Evolutionary conservation across 495 filamentous ascomycete genomes (phyloP).

Genomic region (Penicillium riverlandense): DNA sequence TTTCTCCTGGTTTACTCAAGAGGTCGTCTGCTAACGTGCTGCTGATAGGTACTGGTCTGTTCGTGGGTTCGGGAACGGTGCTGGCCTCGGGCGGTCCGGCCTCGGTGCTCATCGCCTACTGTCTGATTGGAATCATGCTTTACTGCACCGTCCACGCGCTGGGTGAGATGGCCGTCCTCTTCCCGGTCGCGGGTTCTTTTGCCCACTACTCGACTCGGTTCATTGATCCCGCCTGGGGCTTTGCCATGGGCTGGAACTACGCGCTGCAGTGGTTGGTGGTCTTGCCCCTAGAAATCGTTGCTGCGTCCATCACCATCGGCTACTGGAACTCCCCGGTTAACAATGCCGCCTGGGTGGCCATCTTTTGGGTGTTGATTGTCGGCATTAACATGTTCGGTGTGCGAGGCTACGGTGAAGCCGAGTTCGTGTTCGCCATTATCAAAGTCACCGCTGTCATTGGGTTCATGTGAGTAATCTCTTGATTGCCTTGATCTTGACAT

Average conservation of each 20-base stretch:
- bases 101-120: constrained; percentile 73
- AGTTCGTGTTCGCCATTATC: constrained; percentile 79
- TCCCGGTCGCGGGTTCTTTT: constrained; percentile 90
- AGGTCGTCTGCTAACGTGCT: not conserved
- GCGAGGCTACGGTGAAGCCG: constrained; percentile 82
- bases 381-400: constrained; percentile 82
- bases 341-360: constrained; percentile 75
- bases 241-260: constrained; percentile 99
- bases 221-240: constrained; percentile 91
- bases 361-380: constrained; percentile 71
- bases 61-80: constrained; percentile 79
- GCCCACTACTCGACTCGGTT: constrained; percentile 89
- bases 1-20: not conserved
- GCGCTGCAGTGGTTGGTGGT: constrained; percentile 89
- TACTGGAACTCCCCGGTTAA: constrained; percentile 69
- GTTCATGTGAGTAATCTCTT: constrained; percentile 61
- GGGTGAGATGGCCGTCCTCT: constrained; percentile 86
- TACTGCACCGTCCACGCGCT: constrained; percentile 89
- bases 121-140: constrained; percentile 79
- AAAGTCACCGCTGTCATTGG: constrained; percentile 84
- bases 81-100: constrained; percentile 77
- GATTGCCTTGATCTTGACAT: not conserved
- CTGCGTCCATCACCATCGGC: constrained; percentile 79
- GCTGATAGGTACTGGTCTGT: constrained; percentile 71
- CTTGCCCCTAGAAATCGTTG: constrained; percentile 83